Evolutionary conservation across 352 stramenopile species (phyloP).

Genomic region (Globisporangium mamillatum): DNA sequence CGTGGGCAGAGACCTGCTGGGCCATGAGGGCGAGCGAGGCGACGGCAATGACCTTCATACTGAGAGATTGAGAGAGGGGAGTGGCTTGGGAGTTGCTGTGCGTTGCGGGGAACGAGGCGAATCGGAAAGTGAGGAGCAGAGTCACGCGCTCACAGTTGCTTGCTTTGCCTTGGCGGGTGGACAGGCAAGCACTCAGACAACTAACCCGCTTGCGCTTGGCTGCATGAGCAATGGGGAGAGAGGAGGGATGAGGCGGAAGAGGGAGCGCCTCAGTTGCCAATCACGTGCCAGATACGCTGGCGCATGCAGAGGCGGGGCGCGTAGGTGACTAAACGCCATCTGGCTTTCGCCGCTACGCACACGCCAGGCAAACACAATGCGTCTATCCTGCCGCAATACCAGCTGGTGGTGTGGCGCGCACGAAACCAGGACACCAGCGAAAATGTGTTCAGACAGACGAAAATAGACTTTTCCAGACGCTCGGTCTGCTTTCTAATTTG

Average conservation of each 20-base stretch:
- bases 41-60: slow-evolving; percentile 23
- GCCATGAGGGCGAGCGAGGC: slow-evolving; percentile 22
- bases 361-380: background rate
- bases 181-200: background rate
- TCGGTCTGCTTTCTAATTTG: background rate
- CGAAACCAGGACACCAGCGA: background rate
- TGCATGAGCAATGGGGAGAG: background rate
- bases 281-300: background rate
- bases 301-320: slow-evolving; percentile 2
- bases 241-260: background rate
- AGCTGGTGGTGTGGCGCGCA: background rate
- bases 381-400: background rate
- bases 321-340: background rate
- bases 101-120: background rate
- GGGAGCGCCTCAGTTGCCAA: background rate
- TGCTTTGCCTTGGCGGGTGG: background rate
- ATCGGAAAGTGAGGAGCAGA: slow-evolving; percentile 7
- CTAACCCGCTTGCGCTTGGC: background rate
- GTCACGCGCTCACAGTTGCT: background rate
- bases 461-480: background rate
- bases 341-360: background rate
- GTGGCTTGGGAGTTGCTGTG: background rate
- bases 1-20: slow-evolving; percentile 28
- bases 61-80: background rate
- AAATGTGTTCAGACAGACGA: background rate